Evolutionary conservation across 2,329 filamentous ascomycete genomes (phyloP).

Genomic region (Xylogone sp.): DNA sequence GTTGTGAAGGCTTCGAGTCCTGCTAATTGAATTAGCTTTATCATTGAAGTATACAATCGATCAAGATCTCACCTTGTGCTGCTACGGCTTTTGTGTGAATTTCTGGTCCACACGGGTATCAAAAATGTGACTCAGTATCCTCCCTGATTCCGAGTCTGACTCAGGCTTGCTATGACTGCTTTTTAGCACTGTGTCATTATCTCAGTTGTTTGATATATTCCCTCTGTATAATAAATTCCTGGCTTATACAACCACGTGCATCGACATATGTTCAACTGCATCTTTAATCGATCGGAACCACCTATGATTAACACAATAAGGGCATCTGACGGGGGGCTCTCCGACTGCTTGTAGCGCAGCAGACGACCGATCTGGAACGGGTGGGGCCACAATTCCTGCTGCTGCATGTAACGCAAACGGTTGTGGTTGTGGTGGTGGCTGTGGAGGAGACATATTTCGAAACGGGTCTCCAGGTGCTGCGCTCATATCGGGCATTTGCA

Average conservation of each 20-base stretch:
- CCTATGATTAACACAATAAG: constrained; percentile 27
- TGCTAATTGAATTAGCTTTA: too few relatives aligned
- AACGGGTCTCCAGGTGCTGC: background rate
- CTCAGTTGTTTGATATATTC: too few relatives aligned
- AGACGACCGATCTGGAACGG: constrained; percentile 14
- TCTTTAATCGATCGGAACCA: constrained; percentile 29
- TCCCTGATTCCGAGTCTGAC: background rate
- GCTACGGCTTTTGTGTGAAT: too few relatives aligned
- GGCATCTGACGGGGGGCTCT: constrained; percentile 25
- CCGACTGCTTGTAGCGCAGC: constrained; percentile 18
- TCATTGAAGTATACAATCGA: too few relatives aligned
- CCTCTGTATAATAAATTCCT: background rate
- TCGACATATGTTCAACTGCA: constrained; percentile 30
- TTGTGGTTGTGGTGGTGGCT: constrained; percentile 11
- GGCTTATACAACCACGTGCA: constrained; percentile 27
- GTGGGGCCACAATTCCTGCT: constrained; percentile 21
- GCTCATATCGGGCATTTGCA: background rate
- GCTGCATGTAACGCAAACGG: constrained; percentile 23
- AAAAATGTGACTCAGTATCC: background rate
- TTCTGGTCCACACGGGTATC: background rate
- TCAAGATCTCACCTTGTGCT: too few relatives aligned
- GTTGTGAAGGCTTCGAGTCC: too few relatives aligned
- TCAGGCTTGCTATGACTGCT: background rate
- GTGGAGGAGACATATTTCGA: constrained; percentile 1
- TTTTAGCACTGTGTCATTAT: too few relatives aligned